Evolutionary conservation across 2,329 filamentous ascomycete species (phyloP), one percentile per base, ranked within the genome.

Genomic region (Fusarium sp.): DNA sequence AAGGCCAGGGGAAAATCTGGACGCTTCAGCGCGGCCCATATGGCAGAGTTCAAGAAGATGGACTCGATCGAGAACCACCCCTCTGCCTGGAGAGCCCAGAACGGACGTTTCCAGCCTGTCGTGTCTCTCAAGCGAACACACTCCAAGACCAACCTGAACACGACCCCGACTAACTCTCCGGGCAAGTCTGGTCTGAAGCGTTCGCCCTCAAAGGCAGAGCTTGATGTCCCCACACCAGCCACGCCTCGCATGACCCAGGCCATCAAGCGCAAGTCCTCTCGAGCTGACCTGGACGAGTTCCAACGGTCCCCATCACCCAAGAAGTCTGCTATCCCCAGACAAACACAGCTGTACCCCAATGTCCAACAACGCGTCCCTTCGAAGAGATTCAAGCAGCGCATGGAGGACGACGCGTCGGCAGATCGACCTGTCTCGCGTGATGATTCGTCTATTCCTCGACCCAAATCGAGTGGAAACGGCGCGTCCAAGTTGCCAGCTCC

Each of bases 11-110:
- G 92, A 72, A 94, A 90, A 77, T 86, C 88, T 55, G 83, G 89
- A 53, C 90, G 95, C 49, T 98, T 90, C 81, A 97, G 93, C 77
- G 90, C 93, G 68, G 89, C 88, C 36, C 95, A 98, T 78, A 91
- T 92, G 87, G 89, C 90, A 54, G 88, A 95, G 75, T 97, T 98
- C 82, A 93, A 93, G 81, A 98, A 97, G 84, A 97, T 98, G 95
- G 93, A 97, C 77, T 97, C 94, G 2, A 97, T 98, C 76, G 92
- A 89, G 44, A 90, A 90, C 67, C 94, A 97, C 77, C 85, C 93
- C 8, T 97, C 94, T 10, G 87, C 90, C 14, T 96, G 90, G 82
- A 86, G 92, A 67, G 85, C 86, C 20, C 84, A 87, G 64, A 80
- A 84, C 4, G 84, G 79, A 34, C 84, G 85, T 8, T 79, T 83